These are phyloP conservation scores for Trichoderma sp. DNA, from an alignment of 2,329 filamentous ascomycete genomes.

Conservation along the genomic window DNA sequence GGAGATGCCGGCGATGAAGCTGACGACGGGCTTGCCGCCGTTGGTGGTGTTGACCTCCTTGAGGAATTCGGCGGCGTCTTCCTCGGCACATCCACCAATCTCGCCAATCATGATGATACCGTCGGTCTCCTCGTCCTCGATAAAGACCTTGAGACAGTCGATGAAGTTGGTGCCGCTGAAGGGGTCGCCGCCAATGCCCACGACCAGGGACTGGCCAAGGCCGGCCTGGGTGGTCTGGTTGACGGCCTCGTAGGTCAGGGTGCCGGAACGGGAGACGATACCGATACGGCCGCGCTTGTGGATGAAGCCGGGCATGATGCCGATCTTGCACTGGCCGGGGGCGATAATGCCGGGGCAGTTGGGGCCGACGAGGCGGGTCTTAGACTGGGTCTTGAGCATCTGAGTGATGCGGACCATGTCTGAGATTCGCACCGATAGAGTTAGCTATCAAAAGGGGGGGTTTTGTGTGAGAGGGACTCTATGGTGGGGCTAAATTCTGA, in stretches of 20 bases:
- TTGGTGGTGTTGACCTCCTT: slow-evolving; percentile 85
- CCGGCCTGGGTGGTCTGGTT: slow-evolving; percentile 98
- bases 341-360: slow-evolving; percentile 99
- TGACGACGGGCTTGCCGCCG: slow-evolving; percentile 86
- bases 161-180: slow-evolving; percentile 99
- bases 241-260: slow-evolving; percentile 98
- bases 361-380: slow-evolving; percentile 93
- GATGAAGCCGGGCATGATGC: slow-evolving; percentile 99
- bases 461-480: background rate
- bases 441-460: slow-evolving; percentile 1
- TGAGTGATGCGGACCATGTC: slow-evolving; percentile 99
- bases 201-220: slow-evolving; percentile 94
- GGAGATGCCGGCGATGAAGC: slow-evolving; percentile 97
- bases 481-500: slow-evolving; percentile 42
- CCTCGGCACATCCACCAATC: slow-evolving; percentile 95
- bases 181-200: slow-evolving; percentile 97
- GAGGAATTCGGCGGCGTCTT: slow-evolving; percentile 96
- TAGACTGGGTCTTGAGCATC: slow-evolving; percentile 95
- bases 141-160: slow-evolving; percentile 96
- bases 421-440: slow-evolving; percentile 35
- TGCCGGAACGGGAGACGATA: slow-evolving; percentile 97
- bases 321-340: slow-evolving; percentile 97
- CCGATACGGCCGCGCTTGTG: slow-evolving; percentile 99
- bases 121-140: slow-evolving; percentile 92
- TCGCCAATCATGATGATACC: slow-evolving; percentile 99